phyloP scores from a whole-genome alignment of 2,329 filamentous ascomycete species.

The Diaporthe sp. region DNA sequence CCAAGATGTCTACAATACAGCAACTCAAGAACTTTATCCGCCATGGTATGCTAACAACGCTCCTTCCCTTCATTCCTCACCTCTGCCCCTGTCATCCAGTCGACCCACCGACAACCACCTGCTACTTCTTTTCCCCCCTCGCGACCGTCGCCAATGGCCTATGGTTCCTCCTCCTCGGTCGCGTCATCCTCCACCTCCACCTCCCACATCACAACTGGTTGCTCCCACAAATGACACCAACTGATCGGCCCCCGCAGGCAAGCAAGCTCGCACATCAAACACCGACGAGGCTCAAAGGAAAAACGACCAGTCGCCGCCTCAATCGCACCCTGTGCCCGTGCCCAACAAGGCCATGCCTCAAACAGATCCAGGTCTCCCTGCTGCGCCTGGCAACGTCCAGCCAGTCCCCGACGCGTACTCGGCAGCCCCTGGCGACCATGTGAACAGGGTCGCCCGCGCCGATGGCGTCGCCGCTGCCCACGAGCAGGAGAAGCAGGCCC shows the following conservation, averaged over 20 bases:
- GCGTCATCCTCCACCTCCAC: neutral
- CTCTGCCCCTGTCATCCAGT: neutral
- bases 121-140: neutral
- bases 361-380: constrained; percentile 59
- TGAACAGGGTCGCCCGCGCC: constrained; percentile 78
- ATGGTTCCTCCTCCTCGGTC: neutral
- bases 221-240: constrained; percentile 11
- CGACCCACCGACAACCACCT: constrained; percentile 5
- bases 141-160: neutral
- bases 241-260: constrained; percentile 68
- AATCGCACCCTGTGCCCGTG: constrained; percentile 67
- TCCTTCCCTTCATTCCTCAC: constrained; percentile 30
- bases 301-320: constrained; percentile 63
- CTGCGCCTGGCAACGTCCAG: constrained; percentile 63
- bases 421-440: constrained; percentile 69
- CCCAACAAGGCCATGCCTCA: constrained; percentile 64
- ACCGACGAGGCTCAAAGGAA: constrained; percentile 65
- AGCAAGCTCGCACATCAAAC: constrained; percentile 83
- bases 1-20: constrained; percentile 81
- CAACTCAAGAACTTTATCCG: constrained; percentile 98
- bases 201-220: neutral
- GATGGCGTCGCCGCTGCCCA: constrained; percentile 75
- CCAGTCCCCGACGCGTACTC: constrained; percentile 71
- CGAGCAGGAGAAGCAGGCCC: constrained; percentile 72
- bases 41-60: constrained; percentile 77